Conservation (phyloP, 2,329 filamentous ascomycete genomes). For the Nemania serpens region DNA sequence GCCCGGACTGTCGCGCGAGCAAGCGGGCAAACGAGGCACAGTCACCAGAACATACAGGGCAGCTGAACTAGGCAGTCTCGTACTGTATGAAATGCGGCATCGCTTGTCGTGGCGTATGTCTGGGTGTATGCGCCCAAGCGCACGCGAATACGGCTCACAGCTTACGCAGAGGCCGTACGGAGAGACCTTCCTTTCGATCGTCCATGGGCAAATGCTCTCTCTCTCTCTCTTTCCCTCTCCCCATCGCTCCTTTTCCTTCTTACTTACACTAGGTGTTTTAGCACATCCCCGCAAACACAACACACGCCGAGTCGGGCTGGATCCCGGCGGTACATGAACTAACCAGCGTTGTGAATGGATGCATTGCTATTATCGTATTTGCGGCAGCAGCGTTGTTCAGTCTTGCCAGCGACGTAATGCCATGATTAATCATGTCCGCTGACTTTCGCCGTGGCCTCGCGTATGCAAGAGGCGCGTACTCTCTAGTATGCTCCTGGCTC, state of each 20-base stretch:
- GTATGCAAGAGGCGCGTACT: constrained; percentile 2
- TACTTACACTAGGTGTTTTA: constrained; percentile 13
- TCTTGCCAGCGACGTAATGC: too few species aligned
- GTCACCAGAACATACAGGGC: neutral
- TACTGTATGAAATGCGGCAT: constrained; percentile 8
- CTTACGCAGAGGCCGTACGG: constrained; percentile 12
- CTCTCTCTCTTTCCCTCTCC: too few species aligned
- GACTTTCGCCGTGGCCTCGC: neutral
- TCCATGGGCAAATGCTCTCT: neutral
- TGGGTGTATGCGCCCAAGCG: constrained; percentile 16
- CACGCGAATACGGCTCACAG: constrained; percentile 20
- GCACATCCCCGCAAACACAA: neutral
- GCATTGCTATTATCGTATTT: too few species aligned
- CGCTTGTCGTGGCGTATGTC: constrained; percentile 4
- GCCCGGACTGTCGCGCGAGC: neutral
- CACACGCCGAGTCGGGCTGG: neutral
- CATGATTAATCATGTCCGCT: neutral
- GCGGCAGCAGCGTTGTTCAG: too few species aligned
- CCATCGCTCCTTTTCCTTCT: neutral
- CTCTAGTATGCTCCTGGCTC: neutral
- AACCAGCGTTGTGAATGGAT: too few species aligned
- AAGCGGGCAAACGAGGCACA: neutral
- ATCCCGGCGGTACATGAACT: constrained; percentile 3
- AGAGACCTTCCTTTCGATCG: neutral
- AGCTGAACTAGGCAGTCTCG: neutral